Evolutionary conservation across 2,329 filamentous ascomycete species (phyloP).

Genomic region (Cladophialophora psammophila): DNA sequence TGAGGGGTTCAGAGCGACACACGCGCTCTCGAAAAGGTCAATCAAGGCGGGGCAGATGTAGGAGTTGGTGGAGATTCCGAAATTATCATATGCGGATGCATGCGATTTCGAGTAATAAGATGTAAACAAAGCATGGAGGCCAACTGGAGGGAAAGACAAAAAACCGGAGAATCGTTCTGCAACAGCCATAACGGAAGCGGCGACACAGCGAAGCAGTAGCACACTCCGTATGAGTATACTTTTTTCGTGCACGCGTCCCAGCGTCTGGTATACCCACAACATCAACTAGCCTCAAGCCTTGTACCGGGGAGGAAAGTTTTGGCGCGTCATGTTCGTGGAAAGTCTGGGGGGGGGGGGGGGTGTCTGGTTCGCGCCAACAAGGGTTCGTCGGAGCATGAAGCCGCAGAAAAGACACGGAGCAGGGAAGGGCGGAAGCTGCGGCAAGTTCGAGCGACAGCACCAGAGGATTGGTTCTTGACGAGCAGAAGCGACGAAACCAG

Average conservation of each 20-base stretch:
- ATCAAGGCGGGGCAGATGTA: slow-evolving; percentile 30
- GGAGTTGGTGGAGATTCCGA: slow-evolving; percentile 36
- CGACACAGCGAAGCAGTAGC: slow-evolving; percentile 8
- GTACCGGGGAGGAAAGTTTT: slow-evolving; percentile 21
- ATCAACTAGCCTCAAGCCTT: slow-evolving; percentile 28
- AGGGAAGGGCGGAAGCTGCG: not conserved
- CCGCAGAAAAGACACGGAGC: not conserved
- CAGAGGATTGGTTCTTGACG: slow-evolving; percentile 15
- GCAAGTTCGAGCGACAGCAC: slow-evolving; percentile 22
- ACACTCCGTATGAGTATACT: not conserved
- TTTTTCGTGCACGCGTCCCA: slow-evolving; percentile 29
- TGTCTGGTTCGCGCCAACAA: slow-evolving; percentile 20
- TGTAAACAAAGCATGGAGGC: slow-evolving; percentile 28
- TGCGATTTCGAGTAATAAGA: slow-evolving; percentile 26
- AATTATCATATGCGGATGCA: slow-evolving; percentile 34
- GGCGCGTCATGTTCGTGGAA: slow-evolving; percentile 36
- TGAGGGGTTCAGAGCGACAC: slow-evolving; percentile 25
- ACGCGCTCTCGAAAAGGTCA: slow-evolving; percentile 16
- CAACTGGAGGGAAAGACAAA: slow-evolving; percentile 12
- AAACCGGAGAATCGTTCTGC: slow-evolving; percentile 4
- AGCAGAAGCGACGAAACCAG: slow-evolving; percentile 25
- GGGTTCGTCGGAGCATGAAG: slow-evolving; percentile 18
- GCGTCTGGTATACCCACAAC: slow-evolving; percentile 19
- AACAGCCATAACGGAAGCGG: slow-evolving; percentile 1
- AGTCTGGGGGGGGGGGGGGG: slow-evolving; percentile 10